phyloP scores from a whole-genome alignment of 345 rosid genomes.

The Gossypium thurberi region DNA sequence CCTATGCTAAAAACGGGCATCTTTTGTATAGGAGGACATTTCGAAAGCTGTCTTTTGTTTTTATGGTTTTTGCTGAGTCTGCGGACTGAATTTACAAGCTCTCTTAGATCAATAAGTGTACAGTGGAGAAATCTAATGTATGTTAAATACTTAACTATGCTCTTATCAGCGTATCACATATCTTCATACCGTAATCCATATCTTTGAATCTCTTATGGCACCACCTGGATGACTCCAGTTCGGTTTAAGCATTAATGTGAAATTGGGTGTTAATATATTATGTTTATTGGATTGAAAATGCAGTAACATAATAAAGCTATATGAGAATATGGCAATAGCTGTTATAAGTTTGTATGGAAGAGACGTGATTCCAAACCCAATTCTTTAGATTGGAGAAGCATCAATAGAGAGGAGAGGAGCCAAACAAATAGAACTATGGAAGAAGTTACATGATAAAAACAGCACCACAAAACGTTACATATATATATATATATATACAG shows the following conservation, averaged over 20 bases:
- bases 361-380: neutral
- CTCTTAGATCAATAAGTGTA: constrained; percentile 17
- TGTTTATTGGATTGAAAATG: neutral
- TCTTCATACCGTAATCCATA: neutral
- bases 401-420: neutral
- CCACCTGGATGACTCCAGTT: neutral
- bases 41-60: constrained; percentile 18
- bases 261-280: neutral
- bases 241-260: neutral
- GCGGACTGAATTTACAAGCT: constrained; percentile 16
- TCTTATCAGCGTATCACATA: neutral
- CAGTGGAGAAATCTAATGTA: constrained; percentile 16
- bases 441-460: neutral
- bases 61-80: neutral
- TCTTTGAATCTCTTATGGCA: neutral
- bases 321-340: no score
- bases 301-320: neutral
- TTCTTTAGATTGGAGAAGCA: neutral
- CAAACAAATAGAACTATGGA: neutral
- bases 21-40: constrained; percentile 30
- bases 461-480: neutral
- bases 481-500: no score
- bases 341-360: no score
- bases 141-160: constrained; percentile 6
- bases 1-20: constrained; percentile 11